Percentiles rank a stretch among this genome's conserved stretches.
Evolutionary conservation across 2,329 filamentous ascomycete species (phyloP).

Genomic region (Sporothrix euskadiensis): DNA sequence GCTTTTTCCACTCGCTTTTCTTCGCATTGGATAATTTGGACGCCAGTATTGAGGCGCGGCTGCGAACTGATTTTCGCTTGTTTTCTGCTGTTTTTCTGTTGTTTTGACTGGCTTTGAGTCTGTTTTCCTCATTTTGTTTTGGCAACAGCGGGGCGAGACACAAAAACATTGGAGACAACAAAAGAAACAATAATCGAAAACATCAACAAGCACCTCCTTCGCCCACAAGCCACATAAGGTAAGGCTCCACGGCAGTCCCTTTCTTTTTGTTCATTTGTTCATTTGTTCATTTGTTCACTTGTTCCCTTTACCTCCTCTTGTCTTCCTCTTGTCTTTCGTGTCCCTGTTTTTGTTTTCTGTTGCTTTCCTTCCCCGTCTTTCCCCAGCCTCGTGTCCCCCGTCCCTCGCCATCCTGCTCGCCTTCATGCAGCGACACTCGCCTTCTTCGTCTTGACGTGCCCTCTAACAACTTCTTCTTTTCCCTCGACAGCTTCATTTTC

Average conservation of each 20-base stretch:
- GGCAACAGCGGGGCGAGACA: constrained; percentile 19
- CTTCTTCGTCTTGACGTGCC: not conserved
- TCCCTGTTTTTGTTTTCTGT: not conserved
- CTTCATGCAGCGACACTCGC: not conserved
- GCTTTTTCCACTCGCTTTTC: not conserved
- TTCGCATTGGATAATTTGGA: constrained; percentile 29
- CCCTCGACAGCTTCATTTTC: not conserved
- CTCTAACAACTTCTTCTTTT: not conserved
- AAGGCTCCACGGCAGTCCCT: constrained; percentile 20
- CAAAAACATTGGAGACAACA: constrained; percentile 22
- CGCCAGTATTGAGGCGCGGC: constrained; percentile 22
- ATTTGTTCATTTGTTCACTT: not conserved
- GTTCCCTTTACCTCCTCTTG: not conserved
- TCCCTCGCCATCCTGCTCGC: constrained; percentile 18
- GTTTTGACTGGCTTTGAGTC: constrained; percentile 21
- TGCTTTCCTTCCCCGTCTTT: not conserved
- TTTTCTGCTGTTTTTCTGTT: constrained; percentile 22
- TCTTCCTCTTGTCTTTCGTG: constrained; percentile 7
- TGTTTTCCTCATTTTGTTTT: constrained; percentile 28
- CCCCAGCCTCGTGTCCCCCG: not conserved
- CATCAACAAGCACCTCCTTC: constrained; percentile 26
- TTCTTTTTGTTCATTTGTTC: constrained; percentile 14
- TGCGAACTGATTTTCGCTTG: constrained; percentile 3
- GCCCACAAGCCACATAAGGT: constrained; percentile 28
- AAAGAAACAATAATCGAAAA: constrained; percentile 18